Evolutionary conservation across 1,284 basidiomycete species (phyloP).

Genomic region (Lentinus polychrous): DNA sequence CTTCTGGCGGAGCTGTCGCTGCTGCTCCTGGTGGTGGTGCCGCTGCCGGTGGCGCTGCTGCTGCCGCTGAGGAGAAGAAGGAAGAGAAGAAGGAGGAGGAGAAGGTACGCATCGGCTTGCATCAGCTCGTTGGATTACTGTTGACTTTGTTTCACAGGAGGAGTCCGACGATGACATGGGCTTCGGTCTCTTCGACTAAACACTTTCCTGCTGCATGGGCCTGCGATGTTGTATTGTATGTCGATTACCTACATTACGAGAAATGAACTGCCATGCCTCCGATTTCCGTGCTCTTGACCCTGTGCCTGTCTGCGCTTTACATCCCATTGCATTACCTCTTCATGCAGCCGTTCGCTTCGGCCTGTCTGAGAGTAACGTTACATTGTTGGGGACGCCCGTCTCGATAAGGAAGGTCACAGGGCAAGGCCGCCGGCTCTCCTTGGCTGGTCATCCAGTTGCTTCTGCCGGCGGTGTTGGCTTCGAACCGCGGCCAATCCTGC

Average conservation of each 20-base stretch:
- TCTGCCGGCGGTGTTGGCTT: no score
- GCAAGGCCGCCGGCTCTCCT: no score
- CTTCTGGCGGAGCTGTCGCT: conserved; percentile 51
- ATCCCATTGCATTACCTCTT: no score
- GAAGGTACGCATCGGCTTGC: conserved; percentile 43
- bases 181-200: conserved; percentile 93
- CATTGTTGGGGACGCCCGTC: no score
- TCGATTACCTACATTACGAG: conserved; percentile 4
- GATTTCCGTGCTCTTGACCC: neutral
- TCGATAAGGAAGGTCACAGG: no score
- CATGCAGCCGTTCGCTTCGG: no score
- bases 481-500: no score
- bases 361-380: no score
- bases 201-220: conserved; percentile 6
- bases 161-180: conserved; percentile 90
- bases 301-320: no score
- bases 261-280: conserved; percentile 1
- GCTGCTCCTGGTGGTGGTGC: conserved; percentile 48
- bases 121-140: conserved; percentile 14
- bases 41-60: conserved; percentile 58
- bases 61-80: conserved; percentile 61
- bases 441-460: no score
- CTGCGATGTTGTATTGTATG: conserved; percentile 8
- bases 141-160: conserved; percentile 41
- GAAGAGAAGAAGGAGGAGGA: conserved; percentile 73